phyloP scores from a whole-genome alignment of 139 green algal species.

The Chlorella vulgaris region DNA sequence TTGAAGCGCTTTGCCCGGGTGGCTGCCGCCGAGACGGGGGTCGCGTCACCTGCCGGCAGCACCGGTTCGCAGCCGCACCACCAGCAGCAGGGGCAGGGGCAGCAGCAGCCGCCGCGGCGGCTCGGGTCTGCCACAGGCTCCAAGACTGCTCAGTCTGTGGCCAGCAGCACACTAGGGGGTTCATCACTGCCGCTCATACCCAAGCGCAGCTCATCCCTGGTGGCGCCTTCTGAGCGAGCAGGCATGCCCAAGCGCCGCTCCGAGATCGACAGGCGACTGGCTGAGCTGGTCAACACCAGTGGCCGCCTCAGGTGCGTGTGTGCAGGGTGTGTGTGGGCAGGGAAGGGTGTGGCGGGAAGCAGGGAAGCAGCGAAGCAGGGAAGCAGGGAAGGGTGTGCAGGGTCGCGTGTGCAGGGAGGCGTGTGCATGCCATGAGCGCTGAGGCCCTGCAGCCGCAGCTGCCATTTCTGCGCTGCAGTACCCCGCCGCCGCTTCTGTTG shows the following conservation, averaged over 20 bases:
- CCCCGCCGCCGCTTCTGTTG: not conserved
- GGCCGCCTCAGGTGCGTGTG: slow-evolving; percentile 52
- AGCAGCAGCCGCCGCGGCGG: not conserved
- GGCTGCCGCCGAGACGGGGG: slow-evolving; percentile 17
- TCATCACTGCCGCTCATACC: slow-evolving; percentile 15
- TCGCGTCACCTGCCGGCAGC: slow-evolving; percentile 18
- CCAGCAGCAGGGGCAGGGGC: not conserved
- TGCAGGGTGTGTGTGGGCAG: not conserved
- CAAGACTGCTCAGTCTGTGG: slow-evolving; percentile 4
- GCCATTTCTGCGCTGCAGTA: not conserved
- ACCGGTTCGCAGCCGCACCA: slow-evolving; percentile 3
- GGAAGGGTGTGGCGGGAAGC: not conserved
- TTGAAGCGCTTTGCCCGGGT: slow-evolving; percentile 32
- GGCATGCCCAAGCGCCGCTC: slow-evolving; percentile 49
- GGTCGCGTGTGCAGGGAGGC: too few species aligned
- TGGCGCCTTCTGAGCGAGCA: not conserved
- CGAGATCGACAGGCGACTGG: slow-evolving; percentile 84
- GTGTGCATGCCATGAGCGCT: too few species aligned
- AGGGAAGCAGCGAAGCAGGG: not conserved
- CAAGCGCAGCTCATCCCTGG: not conserved
- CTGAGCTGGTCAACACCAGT: slow-evolving; percentile 57
- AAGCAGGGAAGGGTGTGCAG: too few species aligned
- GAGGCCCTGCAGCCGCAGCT: too few species aligned
- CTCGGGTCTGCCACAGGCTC: not conserved
- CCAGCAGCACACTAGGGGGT: slow-evolving; percentile 24